These are phyloP conservation scores for Erodium chrysanthum DNA, from an alignment of 441 rosid species.

Conservation along the genomic window DNA sequence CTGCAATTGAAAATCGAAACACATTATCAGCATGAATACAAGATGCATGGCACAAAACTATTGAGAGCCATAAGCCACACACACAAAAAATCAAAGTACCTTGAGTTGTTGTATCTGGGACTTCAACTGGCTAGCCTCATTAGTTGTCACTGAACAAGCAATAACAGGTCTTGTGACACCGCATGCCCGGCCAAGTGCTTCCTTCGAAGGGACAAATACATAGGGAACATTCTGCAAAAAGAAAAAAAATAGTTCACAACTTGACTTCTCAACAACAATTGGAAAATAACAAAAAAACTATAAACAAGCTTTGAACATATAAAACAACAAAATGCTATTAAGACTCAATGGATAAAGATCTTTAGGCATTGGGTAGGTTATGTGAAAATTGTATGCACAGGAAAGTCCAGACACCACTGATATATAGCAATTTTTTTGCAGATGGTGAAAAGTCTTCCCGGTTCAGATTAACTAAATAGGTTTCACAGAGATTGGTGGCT, in stretches of 20 bases:
- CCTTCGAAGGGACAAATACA: conserved; percentile 90
- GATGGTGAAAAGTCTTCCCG: too few relatives aligned
- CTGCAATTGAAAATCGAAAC: not conserved
- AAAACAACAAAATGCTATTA: too few relatives aligned
- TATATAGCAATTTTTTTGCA: too few relatives aligned
- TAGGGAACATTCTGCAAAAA: conserved; percentile 76
- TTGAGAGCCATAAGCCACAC: not conserved
- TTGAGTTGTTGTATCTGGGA: conserved; percentile 57
- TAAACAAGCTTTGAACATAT: not conserved
- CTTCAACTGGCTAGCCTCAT: conserved; percentile 26
- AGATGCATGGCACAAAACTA: too few relatives aligned
- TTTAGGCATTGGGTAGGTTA: not conserved
- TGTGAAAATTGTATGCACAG: not conserved
- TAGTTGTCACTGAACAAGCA: conserved; percentile 75
- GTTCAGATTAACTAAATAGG: not conserved
- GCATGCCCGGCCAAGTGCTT: conserved; percentile 94
- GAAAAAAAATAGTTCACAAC: conserved; percentile 1
- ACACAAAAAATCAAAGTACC: conserved; percentile 21
- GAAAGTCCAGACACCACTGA: not conserved
- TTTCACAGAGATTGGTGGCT: not conserved
- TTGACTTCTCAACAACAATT: not conserved
- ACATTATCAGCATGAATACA: too few relatives aligned
- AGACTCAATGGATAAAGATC: too few relatives aligned
- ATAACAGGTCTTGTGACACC: conserved; percentile 96
- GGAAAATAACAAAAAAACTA: too few relatives aligned